Base-by-base conservation (phyloP, 768 basidiomycete genomes). In the Mycena rebaudengoi region DNA sequence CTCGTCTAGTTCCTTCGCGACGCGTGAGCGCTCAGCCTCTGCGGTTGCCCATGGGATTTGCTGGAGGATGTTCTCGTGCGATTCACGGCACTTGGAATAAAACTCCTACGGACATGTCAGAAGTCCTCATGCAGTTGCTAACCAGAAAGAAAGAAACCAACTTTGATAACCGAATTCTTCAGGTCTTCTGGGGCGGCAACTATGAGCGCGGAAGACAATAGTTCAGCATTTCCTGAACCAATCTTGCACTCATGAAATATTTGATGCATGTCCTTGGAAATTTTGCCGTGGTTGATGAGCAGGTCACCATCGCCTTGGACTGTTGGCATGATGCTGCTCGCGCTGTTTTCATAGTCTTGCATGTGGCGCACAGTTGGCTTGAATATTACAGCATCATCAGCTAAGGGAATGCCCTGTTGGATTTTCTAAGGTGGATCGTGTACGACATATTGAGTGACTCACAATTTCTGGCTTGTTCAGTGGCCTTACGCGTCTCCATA, bases 21-120 rank as follows among this genome's bases (percentile, higher is more conserved):
- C 51, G 10, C 60, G 50, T 35, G 56, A 58, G 18, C 86, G 86
- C 67, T 91, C 90, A 4, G 94, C 95, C n/a, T 89, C 85, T 2
- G 93, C 89, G 25, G 89, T 85, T 3, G 95, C 95, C 95, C 95
- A 97, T 7, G 91, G 88, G 70, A 97, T 95, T 76, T 96, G 95
- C 7, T 91, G 88, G 66, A 83, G 89, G 32, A 97, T 87, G 14
- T 95, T 82, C 62, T 95, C 93, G 74, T 95, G 93, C 2, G 93
- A 95, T 3, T 85, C 82, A 32, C 87, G 83, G 72, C 94, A 95
- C 71, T 92, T 92, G 12, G 75, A 69, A 68, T 92, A 86, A 70
- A 96, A 95, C 77, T 96, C 95, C 94, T 97, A 71, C 13, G 25
- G 7, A 7, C 28, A 30, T n/a, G n/a, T n/a, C n/a, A n/a, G n/a